Conservation (phyloP, 495 filamentous ascomycete species). For the Penicillium cosmopolitanum region DNA sequence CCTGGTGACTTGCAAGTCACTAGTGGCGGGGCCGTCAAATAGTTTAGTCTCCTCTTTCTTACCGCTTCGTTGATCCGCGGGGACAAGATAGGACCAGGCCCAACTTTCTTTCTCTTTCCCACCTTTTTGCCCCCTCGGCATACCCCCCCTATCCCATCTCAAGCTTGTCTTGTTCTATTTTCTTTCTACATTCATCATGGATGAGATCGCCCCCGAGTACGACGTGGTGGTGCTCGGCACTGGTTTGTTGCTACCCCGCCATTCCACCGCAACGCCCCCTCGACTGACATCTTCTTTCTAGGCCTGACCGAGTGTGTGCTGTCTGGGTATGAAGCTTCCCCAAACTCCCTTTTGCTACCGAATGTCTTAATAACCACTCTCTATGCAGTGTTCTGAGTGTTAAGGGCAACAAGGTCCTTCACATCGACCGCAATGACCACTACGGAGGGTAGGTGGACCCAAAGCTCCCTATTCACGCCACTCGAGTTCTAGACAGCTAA, state of each 20-base stretch:
- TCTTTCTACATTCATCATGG: conserved; percentile 61
- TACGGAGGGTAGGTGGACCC: conserved; percentile 83
- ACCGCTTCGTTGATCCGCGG: conserved; percentile 40
- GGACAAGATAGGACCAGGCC: conserved; percentile 26
- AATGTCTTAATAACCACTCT: conserved; percentile 6
- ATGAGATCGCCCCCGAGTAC: conserved; percentile 95
- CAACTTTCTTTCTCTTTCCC: conserved; percentile 25
- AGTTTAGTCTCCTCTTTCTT: conserved; percentile 37
- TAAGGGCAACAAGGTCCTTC: conserved; percentile 97
- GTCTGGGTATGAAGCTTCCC: conserved; percentile 71
- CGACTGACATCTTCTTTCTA: conserved; percentile 47
- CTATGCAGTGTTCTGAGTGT: conserved; percentile 84
- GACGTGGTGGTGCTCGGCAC: conserved; percentile 98
- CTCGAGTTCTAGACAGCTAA: conserved; percentile 22
- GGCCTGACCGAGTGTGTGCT: conserved; percentile 98
- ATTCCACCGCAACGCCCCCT: conserved; percentile 24
- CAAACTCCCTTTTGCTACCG: background rate
- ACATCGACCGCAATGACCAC: conserved; percentile 98
- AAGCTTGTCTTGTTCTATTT: conserved; percentile 15
- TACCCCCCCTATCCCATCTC: conserved; percentile 18
- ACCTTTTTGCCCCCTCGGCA: conserved; percentile 20
- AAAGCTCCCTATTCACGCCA: conserved; percentile 24
- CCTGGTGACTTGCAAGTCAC: conserved; percentile 15
- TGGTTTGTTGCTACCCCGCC: conserved; percentile 64
- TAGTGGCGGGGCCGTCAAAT: conserved; percentile 38